Conservation (phyloP, 2,329 filamentous ascomycete species). For the Verticillium zaregamsianum region DNA sequence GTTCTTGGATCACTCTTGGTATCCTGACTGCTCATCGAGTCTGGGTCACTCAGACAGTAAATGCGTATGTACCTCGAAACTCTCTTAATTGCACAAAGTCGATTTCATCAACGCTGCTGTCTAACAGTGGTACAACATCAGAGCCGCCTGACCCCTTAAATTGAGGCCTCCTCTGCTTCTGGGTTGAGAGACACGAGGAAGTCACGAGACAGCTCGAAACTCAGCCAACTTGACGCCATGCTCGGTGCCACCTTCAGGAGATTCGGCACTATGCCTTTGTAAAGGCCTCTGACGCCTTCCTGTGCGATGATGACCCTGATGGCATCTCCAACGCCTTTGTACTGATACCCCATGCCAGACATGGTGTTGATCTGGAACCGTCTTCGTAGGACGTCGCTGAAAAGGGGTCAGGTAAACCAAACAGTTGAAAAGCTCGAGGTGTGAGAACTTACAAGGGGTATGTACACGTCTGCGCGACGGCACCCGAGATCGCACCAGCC, state of each 20-base stretch:
- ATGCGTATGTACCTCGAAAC: not conserved
- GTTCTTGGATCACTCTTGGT: too few relatives aligned
- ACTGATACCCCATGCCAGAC: constrained; percentile 96
- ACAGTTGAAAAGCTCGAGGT: constrained; percentile 1
- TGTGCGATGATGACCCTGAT: constrained; percentile 75
- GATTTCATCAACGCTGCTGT: not conserved
- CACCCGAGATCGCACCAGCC: constrained; percentile 91
- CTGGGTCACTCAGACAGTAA: too few relatives aligned
- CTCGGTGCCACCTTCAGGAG: constrained; percentile 95
- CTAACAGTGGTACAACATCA: constrained; percentile 4
- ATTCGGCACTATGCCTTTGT: constrained; percentile 95
- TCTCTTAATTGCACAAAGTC: constrained; percentile 1
- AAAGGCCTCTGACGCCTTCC: constrained; percentile 81
- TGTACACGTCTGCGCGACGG: constrained; percentile 94
- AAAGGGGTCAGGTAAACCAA: constrained; percentile 15
- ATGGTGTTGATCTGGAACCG: constrained; percentile 99
- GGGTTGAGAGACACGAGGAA: constrained; percentile 65
- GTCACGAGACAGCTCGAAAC: constrained; percentile 91
- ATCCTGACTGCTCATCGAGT: too few relatives aligned
- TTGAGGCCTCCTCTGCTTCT: constrained; percentile 24
- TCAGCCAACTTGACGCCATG: constrained; percentile 98
- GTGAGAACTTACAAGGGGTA: constrained; percentile 81
- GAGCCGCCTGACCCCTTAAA: not conserved
- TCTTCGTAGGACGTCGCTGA: constrained; percentile 82
- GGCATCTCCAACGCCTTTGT: constrained; percentile 82